Evolutionary conservation across 1,139 yeast species (phyloP), one percentile per base, ranked within the genome.

Genomic region (Candida tropicalis): DNA sequence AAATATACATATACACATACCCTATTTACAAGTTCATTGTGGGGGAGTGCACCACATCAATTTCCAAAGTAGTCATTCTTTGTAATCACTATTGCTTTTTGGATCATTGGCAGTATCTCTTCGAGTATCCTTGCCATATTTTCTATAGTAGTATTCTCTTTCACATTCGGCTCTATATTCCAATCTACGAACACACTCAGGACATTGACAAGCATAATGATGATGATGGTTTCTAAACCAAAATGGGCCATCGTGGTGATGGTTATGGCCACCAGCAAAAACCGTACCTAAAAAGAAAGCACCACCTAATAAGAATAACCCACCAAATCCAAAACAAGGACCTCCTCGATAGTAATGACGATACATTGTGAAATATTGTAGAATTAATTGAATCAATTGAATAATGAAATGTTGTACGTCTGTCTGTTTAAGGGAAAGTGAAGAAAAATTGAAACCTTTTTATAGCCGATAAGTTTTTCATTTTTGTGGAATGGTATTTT

Each of bases 251-350:
- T 33, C 23, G 8, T 11, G 16, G 18, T 15, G 11, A 27, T 29
- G 38, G n/a, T 38, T 33, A 7, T 12, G 16, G 9, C 28, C 27
- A 17, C 36, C 35, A 8, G 42, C 20, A 11, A 29, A 11, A 17
- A 37, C 41, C 6, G 36, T 12, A 24, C 47, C 47, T 15, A 41
- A 32, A 18, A 37, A 24, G 16, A 44, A 44, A 5, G 45, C 44
- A 10, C 42, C 47, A 15, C 40, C 24, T 13, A 41, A 18, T 9
- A 44, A 26, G 12, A 44, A 41, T 5, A 41, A 23, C 4, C 43
- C 39, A 18, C 47, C 47, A 23, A 44, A 41, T 10, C 47, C 45
- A 27, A 44, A 44, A 13, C 28, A 36, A 26, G 39, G 39, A 27
- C 25, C 39, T 11, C 39, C 17, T 26, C 39, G n/a, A 10, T 36